Evolutionary conservation across 139 green algal genomes (phyloP), one percentile per base, ranked within the genome.

Genomic region (Ulvella scutata): DNA sequence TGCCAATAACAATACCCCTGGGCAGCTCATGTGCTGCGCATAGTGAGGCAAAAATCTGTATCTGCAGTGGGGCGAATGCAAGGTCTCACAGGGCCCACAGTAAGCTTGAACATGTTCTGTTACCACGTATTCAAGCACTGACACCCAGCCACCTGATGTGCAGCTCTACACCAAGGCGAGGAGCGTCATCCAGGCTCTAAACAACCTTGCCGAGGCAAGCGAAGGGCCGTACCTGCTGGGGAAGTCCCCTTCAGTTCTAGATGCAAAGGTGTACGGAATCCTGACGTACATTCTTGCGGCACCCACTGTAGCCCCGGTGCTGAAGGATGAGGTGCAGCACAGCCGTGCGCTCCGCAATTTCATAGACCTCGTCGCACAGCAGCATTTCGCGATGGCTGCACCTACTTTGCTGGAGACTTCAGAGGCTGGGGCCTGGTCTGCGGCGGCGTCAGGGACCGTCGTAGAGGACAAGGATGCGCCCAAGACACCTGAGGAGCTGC

Each of bases 301-400:
- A 26, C 51, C 51, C n/a, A 67, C 51, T 9, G 51, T 26, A 6
- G 51, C 51, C 13, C 51, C 51, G 51, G 51, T 67, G 2, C 51
- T 67, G n/a, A 67, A 67, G 51, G 51, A 67, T 67, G 51, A 67
- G 51, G n/a, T 67, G n/a, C 6, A n/a, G 33, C 10, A 67, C 51
- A 36, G n/a, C 1, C 51, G n/a, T 26, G 51, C 51, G 17, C 51
- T 67, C n/a, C 51, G 31, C 20, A 26, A n/a, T n/a, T 67, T 67
- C 51, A n/a, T 67, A 26, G 51, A 67, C n/a, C 51, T n/a, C 4
- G 51, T 67, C 9, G 51, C 51, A n/a, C 31, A n/a, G 6, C n/a
- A 26, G 13, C 51, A n/a, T 6, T 67, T 67, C 17, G 31, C 51
- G 51, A 36, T 26, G 51, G 13, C 9, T 26, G 51, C 51, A 26